Base-by-base conservation (phyloP, 352 stramenopile genomes). In the Poterioochromonas sp. region DNA sequence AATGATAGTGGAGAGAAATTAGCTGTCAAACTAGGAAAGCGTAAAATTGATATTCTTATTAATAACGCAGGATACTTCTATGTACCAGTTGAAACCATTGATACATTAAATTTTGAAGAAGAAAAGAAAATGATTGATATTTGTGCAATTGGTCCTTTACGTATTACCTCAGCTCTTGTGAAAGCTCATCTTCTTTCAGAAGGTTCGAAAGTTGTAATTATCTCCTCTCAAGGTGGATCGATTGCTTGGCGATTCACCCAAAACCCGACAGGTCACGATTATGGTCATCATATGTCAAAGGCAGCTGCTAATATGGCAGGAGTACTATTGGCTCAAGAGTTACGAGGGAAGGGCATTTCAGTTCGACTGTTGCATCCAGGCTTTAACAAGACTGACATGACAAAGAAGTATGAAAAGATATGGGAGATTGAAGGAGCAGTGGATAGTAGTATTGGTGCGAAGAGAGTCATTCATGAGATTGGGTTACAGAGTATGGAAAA, bases 41-140 rank as follows among this genome's bases (percentile, higher is more conserved):
- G 80, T 26, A 79, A 83, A 18, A 80, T 92, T 15, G 88, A 92
- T 80, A 81, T 90, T 44, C 76, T 91, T 3, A 88, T 92, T 54
- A 91, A 90, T 78, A 90, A 90, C 76, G 88, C 88, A 3, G 88
- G 88, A 80, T 92, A 92, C 71, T 91, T 91, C 76, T 90, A 90
- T 77, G 87, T 82, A 58, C 85, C 85, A 11, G 76, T 58, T 29
- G 85, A 91, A 80, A 79, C 77, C 43, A 79, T 88, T 15, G 68
- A 54, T 1, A 82, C 79, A 15, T 73, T 91, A 18, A 90, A 92
- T 80, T 91, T 91, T 79, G 82, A 85, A 1, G 86, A 92, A 70
- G 80, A 92, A 81, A 68, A 89, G 76, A 90, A 90, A 70, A 85
- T 89, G 81, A 92, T 92, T 76, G 79, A 92, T 80, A 90, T 92